A percentile compares a stretch with the other conserved stretches of the same genome.
Evolutionary conservation across 2,329 filamentous ascomycete genomes (phyloP).

Genomic region (Pseudogymnoascus sp.): DNA sequence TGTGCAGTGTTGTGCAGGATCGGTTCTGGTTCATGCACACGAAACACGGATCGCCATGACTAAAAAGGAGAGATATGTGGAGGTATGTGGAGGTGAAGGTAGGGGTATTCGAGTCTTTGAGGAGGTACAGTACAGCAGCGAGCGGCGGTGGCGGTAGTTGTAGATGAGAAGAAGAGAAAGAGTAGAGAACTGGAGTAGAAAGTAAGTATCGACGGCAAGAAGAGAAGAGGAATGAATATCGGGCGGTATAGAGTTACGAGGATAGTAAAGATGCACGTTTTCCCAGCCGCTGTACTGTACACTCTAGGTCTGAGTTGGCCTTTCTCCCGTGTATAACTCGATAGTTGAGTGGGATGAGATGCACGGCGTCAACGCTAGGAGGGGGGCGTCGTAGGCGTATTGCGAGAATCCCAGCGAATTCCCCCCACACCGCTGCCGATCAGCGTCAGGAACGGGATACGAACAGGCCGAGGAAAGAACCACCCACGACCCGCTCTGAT

Average conservation of each 20-base stretch:
- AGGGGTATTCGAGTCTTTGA: not conserved
- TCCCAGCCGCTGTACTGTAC: not conserved
- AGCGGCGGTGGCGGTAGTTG: not conserved
- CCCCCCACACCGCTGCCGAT: not conserved
- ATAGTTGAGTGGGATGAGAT: not conserved
- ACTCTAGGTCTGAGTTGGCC: not conserved
- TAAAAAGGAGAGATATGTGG: not conserved
- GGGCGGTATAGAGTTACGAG: not conserved
- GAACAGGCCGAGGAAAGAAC: not conserved
- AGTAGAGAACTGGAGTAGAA: not conserved
- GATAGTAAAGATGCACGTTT: not conserved
- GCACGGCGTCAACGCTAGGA: not conserved
- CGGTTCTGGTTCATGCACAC: not conserved
- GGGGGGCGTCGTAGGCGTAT: not conserved
- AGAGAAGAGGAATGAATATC: not conserved
- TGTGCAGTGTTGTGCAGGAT: conserved; percentile 1
- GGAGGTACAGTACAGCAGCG: not conserved
- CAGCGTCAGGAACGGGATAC: not conserved
- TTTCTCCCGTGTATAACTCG: not conserved
- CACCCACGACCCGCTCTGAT: not conserved
- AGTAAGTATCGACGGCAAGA: not conserved
- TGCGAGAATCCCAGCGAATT: not conserved
- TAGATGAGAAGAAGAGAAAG: not conserved
- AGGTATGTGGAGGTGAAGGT: not conserved
- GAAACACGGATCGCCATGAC: not conserved